phyloP scores from a whole-genome alignment of 164 flowering plant species.

The Kingdonia uniflora region DNA sequence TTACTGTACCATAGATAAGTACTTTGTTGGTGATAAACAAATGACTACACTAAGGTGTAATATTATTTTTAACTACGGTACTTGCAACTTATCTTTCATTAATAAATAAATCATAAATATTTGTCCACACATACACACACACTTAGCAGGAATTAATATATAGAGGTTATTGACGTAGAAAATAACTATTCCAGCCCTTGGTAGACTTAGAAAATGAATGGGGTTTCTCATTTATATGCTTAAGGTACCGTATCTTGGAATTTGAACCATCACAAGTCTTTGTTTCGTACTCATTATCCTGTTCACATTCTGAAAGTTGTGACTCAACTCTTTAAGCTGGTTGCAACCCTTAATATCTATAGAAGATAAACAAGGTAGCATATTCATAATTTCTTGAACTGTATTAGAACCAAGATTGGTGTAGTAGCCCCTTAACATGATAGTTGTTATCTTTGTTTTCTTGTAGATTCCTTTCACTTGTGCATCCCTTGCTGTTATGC shows the following conservation, averaged over 20 bases:
- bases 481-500: no score
- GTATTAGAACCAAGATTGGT: slow-evolving; percentile 41
- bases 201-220: slow-evolving; percentile 24
- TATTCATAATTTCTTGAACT: slow-evolving; percentile 62
- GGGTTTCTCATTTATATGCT: slow-evolving; percentile 44
- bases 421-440: slow-evolving; percentile 68
- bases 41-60: no score
- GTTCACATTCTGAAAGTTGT: slow-evolving; percentile 42
- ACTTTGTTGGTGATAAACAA: no score
- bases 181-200: no score
- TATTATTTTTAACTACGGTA: no score
- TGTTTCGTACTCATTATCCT: slow-evolving; percentile 40
- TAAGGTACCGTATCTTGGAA: slow-evolving; percentile 46
- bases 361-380: slow-evolving; percentile 43
- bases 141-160: no score
- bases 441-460: slow-evolving; percentile 48
- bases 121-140: no score
- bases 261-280: slow-evolving; percentile 28
- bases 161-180: no score
- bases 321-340: slow-evolving; percentile 54
- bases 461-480: no score
- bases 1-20: no score
- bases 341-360: slow-evolving; percentile 78
- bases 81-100: no score
- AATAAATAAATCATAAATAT: no score